Base-by-base conservation (phyloP, 768 basidiomycete species). In the Tephrocybe sp. region DNA sequence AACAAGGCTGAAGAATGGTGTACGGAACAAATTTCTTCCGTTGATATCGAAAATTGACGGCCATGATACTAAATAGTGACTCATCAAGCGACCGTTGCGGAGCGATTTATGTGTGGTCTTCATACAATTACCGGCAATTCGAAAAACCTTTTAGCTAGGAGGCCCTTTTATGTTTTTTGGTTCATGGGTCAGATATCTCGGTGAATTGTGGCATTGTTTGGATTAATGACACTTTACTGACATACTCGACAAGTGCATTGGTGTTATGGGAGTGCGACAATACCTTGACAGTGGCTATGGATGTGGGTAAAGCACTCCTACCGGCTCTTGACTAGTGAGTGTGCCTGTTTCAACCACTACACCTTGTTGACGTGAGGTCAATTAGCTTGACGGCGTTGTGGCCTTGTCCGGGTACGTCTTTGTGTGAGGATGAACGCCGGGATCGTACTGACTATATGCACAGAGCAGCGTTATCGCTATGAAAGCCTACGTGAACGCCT, bases 81-180 rank as follows among this genome's bases (percentile, higher is more conserved):
- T 5, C 84, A 84, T 61, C 85, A 88, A 61, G 73, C 76, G 21
- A 69, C 65, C 24, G 76, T 89, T 15, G 81, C 81, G 22, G 75
- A 80, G 47, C 78, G 80, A 26, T 74, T 83, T 24, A 80, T 86
- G 72, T 65, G 69, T 25, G 84, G 82, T 8, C 67, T 88, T 36
- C 74, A 78, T 46, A 74, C 76, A 2, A 75, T 87, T 54, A 87
- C 86, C 8, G 84, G 83, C 13, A 72, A 74, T 53, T 60, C 70
- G 21, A 70, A 61, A 32, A 76, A 80, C 51, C 62, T 73, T 26
- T 64, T 89, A 19, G 69, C 79, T 2, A 70, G 77, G 13, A 69
- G 86, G 48, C 87, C 87, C 9, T 85, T 84, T 61, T 85, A 81
- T 60, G 72, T 81, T 19, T 86, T 86, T 62, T 88, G 85, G 86